phyloP scores from a whole-genome alignment of 257 asterid species.

The Petunia secreta region DNA sequence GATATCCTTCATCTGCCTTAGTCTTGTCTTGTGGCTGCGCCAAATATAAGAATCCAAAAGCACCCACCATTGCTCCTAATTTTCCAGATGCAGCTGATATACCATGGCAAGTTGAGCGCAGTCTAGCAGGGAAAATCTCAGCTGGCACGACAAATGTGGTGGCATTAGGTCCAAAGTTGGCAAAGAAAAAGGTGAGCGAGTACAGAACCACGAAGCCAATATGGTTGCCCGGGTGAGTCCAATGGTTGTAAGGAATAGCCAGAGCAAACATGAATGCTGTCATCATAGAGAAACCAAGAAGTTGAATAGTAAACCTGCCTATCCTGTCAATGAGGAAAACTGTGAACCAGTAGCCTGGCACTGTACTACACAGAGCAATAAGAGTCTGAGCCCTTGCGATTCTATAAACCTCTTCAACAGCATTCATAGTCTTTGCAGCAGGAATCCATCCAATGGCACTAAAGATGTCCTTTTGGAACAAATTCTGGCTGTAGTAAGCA shows the following conservation, averaged over 20 bases:
- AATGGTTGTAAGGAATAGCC: constrained; percentile 20
- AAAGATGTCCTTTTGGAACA: not conserved
- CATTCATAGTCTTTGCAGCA: not conserved
- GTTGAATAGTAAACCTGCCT: constrained; percentile 18
- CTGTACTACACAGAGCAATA: not conserved
- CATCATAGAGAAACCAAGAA: constrained; percentile 17
- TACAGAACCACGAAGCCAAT: constrained; percentile 18
- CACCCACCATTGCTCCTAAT: no score
- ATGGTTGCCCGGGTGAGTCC: constrained; percentile 13
- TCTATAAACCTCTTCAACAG: not conserved
- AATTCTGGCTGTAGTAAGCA: not conserved
- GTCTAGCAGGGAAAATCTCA: constrained; percentile 11
- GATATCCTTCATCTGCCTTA: no score
- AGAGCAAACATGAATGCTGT: constrained; percentile 24
- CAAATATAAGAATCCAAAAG: no score
- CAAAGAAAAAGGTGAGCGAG: not conserved
- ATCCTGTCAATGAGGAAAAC: constrained; percentile 12
- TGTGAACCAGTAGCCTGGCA: constrained; percentile 1
- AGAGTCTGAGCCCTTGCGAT: not conserved
- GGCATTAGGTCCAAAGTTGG: constrained; percentile 26
- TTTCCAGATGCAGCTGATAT: no score
- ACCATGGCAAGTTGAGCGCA: not conserved
- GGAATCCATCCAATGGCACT: not conserved
- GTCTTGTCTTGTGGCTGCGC: no score
- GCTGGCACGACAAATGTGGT: constrained; percentile 24